Percentiles rank a stretch among this genome's conserved stretches.
Evolutionary conservation across 495 filamentous ascomycete species (phyloP).

Genomic region (Clavariopsis aquatica): DNA sequence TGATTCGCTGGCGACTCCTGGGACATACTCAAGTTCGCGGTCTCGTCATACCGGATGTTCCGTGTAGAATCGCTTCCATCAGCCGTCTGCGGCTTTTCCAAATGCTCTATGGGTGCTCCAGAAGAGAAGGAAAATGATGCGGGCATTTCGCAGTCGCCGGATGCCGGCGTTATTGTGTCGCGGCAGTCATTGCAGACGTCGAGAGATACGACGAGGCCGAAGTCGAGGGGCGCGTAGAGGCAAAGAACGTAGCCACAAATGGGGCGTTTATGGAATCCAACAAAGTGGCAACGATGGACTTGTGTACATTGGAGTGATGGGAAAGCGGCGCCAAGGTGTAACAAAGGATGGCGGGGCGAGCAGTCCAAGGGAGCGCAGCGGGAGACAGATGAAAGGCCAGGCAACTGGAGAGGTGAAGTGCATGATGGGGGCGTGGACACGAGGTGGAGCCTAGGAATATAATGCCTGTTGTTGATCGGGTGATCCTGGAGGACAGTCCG

Average conservation of each 20-base stretch:
- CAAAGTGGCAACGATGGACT: not conserved
- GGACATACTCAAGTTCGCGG: not conserved
- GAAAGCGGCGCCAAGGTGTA: constrained; percentile 16
- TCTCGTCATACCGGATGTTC: constrained; percentile 3
- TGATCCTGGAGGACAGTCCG: too few relatives aligned
- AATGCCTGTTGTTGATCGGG: not conserved
- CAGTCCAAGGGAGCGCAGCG: not conserved
- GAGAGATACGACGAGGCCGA: not conserved
- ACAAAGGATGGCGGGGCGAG: constrained; percentile 2
- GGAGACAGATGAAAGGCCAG: not conserved
- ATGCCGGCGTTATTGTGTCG: constrained; percentile 1
- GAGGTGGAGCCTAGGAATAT: not conserved
- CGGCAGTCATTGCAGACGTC: not conserved
- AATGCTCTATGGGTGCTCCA: not conserved
- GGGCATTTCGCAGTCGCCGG: constrained; percentile 8
- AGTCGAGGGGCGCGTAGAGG: not conserved
- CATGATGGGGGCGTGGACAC: not conserved
- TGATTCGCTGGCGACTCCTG: not conserved
- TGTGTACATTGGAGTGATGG: constrained; percentile 9
- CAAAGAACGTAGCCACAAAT: not conserved
- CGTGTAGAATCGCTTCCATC: constrained; percentile 10
- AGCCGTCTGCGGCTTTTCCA: constrained; percentile 26
- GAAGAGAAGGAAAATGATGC: not conserved
- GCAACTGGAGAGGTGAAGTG: not conserved
- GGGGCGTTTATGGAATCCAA: not conserved